phyloP scores from a whole-genome alignment of 1,139 yeast species.

The Saccharomyces hybrid region DNA sequence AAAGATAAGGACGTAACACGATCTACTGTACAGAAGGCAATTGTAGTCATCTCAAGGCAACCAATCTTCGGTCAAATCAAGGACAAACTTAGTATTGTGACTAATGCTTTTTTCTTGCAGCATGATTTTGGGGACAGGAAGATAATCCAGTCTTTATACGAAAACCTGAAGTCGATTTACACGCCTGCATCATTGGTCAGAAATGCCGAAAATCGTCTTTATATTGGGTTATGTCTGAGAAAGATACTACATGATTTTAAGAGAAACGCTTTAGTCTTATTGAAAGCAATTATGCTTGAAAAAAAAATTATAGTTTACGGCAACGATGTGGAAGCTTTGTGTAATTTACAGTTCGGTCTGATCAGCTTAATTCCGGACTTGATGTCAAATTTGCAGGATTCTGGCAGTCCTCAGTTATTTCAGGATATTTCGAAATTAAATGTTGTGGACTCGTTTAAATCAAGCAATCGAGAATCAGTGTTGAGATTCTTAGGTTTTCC shows the following conservation, averaged over 20 bases:
- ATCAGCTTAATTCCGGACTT: conserved; percentile 70
- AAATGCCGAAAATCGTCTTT: conserved; percentile 46
- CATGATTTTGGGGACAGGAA: conserved; percentile 63
- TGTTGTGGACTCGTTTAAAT: conserved; percentile 64
- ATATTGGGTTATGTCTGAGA: conserved; percentile 69
- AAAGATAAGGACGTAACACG: conserved; percentile 67
- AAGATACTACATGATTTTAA: conserved; percentile 56
- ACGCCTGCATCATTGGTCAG: conserved; percentile 51
- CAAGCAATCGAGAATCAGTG: conserved; percentile 72
- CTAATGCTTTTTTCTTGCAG: conserved; percentile 79
- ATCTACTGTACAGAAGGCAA: conserved; percentile 84
- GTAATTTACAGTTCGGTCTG: conserved; percentile 60
- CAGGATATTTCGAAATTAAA: conserved; percentile 45
- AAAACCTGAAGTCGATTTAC: conserved; percentile 53
- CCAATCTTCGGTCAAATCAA: conserved; percentile 85
- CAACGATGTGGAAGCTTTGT: conserved; percentile 72
- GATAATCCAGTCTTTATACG: conserved; percentile 62
- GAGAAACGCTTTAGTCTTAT: conserved; percentile 53
- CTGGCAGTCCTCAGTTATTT: conserved; percentile 71
- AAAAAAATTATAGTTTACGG: conserved; percentile 64
- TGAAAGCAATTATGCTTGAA: conserved; percentile 74
- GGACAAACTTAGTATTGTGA: conserved; percentile 83
- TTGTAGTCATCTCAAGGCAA: conserved; percentile 78
- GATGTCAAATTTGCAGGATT: conserved; percentile 62
- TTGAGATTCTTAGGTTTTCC: conserved; percentile 83